A percentile compares a stretch with the other conserved stretches of the same genome.
Evolutionary conservation across 345 rosid genomes (phyloP).

Genomic region (Rhodamnia rubescens): DNA sequence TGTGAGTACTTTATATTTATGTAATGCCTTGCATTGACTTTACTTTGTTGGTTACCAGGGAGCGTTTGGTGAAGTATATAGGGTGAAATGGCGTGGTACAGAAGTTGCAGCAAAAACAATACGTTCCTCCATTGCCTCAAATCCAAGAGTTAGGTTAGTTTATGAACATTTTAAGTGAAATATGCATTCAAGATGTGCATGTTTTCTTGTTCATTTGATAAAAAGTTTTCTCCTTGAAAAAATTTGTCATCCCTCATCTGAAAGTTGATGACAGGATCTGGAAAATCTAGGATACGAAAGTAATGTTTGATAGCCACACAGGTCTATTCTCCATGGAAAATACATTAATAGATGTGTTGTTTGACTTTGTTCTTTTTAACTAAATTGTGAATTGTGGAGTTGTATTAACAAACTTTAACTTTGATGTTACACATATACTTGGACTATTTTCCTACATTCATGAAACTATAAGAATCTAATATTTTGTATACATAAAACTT

Average conservation of each 20-base stretch:
- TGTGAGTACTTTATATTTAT: neutral
- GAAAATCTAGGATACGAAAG: neutral
- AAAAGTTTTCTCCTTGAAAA: neutral
- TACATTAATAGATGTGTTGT: neutral
- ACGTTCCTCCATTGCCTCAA: constrained; percentile 53
- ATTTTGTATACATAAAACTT: neutral
- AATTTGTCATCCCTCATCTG: neutral
- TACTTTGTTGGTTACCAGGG: constrained; percentile 21
- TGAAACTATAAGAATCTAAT: neutral
- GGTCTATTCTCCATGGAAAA: neutral
- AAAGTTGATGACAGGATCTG: neutral
- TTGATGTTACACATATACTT: neutral
- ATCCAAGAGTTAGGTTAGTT: constrained; percentile 48
- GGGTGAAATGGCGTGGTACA: constrained; percentile 61
- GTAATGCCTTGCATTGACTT: neutral
- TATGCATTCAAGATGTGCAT: neutral
- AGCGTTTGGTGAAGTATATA: constrained; percentile 50
- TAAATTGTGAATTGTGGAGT: neutral
- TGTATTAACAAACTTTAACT: neutral
- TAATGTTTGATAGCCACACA: neutral
- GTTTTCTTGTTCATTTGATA: neutral
- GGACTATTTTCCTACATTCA: neutral
- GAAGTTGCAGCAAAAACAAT: constrained; percentile 63
- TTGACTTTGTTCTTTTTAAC: neutral
- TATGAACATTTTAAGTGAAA: neutral